Conservation (phyloP, 2,329 filamentous ascomycete genomes). For the Botrytis sinoallii region DNA sequence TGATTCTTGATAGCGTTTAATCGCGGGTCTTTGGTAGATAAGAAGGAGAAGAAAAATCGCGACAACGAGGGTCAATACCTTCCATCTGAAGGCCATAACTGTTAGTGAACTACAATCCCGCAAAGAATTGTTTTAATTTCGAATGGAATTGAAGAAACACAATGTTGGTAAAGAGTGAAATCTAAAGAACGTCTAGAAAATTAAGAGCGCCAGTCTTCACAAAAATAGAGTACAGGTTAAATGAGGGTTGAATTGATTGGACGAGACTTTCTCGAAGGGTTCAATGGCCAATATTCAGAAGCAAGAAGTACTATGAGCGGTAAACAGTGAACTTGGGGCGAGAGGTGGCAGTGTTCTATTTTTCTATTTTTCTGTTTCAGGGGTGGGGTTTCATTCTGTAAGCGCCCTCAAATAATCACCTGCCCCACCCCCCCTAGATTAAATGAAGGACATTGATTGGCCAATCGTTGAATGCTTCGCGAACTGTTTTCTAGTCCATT, state of each 20-base stretch:
- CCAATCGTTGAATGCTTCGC: background rate
- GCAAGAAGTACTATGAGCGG: background rate
- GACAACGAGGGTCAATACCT: background rate
- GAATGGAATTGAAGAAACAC: background rate
- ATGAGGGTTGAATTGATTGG: background rate
- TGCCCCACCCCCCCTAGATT: background rate
- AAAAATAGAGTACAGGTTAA: background rate
- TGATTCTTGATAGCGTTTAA: background rate
- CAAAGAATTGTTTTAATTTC: background rate
- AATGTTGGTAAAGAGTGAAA: background rate
- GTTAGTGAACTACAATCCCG: background rate
- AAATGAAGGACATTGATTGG: background rate
- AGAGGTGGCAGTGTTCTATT: background rate
- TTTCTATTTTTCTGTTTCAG: background rate
- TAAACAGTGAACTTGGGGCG: background rate
- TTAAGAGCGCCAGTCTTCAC: background rate
- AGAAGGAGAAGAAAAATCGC: constrained; percentile 8
- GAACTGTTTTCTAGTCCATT: background rate
- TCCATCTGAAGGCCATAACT: constrained; percentile 13
- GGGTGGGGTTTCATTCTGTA: background rate
- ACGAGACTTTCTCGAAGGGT: background rate
- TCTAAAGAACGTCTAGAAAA: background rate
- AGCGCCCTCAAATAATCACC: background rate
- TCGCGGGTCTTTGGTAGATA: background rate
- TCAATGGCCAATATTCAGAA: background rate